A percentile compares a stretch with the other conserved stretches of the same genome.
phyloP scores from a whole-genome alignment of 2,329 filamentous ascomycete genomes.

The Beauveria scarabaeidicola region DNA sequence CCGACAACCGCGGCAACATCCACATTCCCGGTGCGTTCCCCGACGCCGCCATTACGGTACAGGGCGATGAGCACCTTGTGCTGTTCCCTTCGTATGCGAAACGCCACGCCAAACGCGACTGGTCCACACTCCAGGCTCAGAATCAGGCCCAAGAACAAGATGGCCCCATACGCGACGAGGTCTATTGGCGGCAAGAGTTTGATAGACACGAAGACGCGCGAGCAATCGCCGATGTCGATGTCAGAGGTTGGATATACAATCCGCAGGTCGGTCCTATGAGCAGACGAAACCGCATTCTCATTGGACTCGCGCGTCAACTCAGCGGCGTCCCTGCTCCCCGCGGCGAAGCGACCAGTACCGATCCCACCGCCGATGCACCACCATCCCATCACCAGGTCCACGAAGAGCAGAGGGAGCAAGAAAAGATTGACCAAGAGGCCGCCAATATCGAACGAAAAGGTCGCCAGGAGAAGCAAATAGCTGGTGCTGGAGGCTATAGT shows the following conservation, averaged over 20 bases:
- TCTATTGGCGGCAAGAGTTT: slow-evolving; percentile 74
- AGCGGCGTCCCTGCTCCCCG: slow-evolving; percentile 74
- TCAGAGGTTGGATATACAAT: slow-evolving; percentile 89
- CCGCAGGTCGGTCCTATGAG: slow-evolving; percentile 79
- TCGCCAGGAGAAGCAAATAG: slow-evolving; percentile 61
- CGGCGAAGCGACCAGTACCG: slow-evolving; percentile 24
- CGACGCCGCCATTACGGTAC: slow-evolving; percentile 69
- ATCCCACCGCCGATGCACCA: slow-evolving; percentile 14
- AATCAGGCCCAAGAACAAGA: slow-evolving; percentile 22
- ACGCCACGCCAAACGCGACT: slow-evolving; percentile 50
- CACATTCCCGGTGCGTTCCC: slow-evolving; percentile 70
- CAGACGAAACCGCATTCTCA: slow-evolving; percentile 75
- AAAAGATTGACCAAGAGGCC: slow-evolving; percentile 65
- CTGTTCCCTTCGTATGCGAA: slow-evolving; percentile 92
- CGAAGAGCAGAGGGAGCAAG: slow-evolving; percentile 46
- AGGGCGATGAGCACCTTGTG: slow-evolving; percentile 85
- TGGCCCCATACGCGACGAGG: slow-evolving; percentile 48
- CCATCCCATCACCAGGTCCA: slow-evolving; percentile 22
- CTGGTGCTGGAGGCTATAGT: slow-evolving; percentile 65
- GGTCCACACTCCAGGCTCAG: slow-evolving; percentile 20
- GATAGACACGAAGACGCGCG: slow-evolving; percentile 71
- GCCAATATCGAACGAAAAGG: slow-evolving; percentile 67
- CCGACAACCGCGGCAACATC: slow-evolving; percentile 23
- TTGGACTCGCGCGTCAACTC: slow-evolving; percentile 78
- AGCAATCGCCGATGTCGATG: slow-evolving; percentile 86